These are phyloP conservation scores for Colletotrichum cordylinicola DNA, from an alignment of 2,329 filamentous ascomycete species.

Conservation along the genomic window DNA sequence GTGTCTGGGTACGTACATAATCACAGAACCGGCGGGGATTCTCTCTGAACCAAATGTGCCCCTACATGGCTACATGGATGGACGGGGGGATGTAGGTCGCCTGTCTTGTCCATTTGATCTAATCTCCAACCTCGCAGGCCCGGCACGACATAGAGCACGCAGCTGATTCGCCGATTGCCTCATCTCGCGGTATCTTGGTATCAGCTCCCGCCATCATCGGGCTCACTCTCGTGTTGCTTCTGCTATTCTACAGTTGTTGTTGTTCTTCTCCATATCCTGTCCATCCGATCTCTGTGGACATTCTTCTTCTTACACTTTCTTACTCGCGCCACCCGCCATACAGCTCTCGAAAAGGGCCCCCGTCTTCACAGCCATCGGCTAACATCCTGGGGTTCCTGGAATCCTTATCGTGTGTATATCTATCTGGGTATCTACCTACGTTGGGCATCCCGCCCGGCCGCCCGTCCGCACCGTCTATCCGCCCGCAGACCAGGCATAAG, in stretches of 20 bases:
- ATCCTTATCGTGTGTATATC: neutral
- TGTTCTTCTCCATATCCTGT: neutral
- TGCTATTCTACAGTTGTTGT: neutral
- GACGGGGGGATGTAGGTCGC: neutral
- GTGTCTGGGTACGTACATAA: conserved; percentile 5
- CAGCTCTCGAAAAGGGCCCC: neutral
- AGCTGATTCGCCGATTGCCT: conserved; percentile 10
- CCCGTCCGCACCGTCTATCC: neutral
- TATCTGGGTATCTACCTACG: neutral
- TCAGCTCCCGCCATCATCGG: conserved; percentile 18
- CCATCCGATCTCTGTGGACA: neutral
- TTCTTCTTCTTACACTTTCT: neutral
- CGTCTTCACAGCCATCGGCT: neutral
- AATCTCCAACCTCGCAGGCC: conserved; percentile 16
- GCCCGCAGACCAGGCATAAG: neutral
- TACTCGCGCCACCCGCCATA: neutral
- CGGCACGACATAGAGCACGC: neutral
- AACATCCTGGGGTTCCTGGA: neutral
- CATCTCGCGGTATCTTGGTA: conserved; percentile 16
- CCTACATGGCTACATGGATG: neutral
- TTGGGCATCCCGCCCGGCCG: neutral
- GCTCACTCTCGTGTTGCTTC: neutral
- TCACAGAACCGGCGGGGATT: neutral
- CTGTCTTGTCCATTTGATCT: conserved; percentile 10
- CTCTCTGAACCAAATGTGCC: neutral